phyloP scores from a whole-genome alignment of 768 basidiomycete species.

The Boletus rufocinnamomeus region DNA sequence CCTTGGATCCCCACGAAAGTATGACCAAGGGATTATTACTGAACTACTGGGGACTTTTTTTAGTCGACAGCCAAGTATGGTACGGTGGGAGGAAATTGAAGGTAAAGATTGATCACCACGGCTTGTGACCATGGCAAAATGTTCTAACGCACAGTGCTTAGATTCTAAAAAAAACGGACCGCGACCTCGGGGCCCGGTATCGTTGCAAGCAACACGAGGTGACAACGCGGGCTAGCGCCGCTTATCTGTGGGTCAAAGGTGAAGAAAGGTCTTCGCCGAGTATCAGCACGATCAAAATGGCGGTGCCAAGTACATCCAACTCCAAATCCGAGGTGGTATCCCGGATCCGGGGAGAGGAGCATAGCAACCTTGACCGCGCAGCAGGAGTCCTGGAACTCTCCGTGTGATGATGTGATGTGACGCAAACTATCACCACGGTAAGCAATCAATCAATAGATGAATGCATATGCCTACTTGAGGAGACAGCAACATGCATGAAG shows the following conservation, averaged over 20 bases:
- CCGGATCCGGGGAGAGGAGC: neutral
- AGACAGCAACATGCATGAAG: neutral
- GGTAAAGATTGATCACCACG: neutral
- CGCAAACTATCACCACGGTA: neutral
- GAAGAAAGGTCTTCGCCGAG: neutral
- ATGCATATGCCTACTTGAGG: neutral
- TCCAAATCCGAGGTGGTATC: neutral
- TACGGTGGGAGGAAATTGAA: neutral
- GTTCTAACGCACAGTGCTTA: neutral
- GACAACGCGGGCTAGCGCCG: neutral
- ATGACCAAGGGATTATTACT: neutral
- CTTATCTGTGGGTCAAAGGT: neutral
- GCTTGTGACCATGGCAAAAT: neutral
- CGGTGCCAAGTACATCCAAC: neutral
- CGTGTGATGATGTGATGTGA: neutral
- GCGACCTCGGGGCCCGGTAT: neutral
- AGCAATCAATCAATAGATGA: neutral
- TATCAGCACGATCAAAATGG: constrained; percentile 2
- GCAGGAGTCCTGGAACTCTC: neutral
- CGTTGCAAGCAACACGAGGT: neutral
- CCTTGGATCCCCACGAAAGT: neutral
- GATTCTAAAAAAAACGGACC: neutral
- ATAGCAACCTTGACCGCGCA: neutral
- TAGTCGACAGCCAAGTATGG: too few relatives aligned
- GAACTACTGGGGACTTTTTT: neutral